Percentiles rank a stretch among this genome's conserved stretches.
Evolutionary conservation across 2,329 filamentous ascomycete genomes (phyloP).

Genomic region (Pezicula neosporulosa): DNA sequence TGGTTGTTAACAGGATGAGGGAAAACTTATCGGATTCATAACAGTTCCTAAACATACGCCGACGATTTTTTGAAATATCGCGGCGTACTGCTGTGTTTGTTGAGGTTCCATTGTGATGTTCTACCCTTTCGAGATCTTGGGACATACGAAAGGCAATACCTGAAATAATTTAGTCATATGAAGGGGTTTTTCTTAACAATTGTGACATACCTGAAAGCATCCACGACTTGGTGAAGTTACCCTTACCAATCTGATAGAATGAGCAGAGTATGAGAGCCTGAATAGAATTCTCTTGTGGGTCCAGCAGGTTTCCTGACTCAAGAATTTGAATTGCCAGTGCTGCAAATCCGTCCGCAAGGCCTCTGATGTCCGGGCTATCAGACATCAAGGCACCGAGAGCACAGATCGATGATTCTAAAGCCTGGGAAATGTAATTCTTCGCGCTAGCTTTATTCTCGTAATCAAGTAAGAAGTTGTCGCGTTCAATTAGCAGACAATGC

Average conservation of each 20-base stretch:
- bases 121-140: no score
- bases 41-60: constrained; percentile 10
- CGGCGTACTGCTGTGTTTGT: constrained; percentile 1
- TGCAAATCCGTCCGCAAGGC: constrained; percentile 4
- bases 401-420: constrained; percentile 8
- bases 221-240: no score
- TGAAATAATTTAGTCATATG: no score
- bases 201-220: no score
- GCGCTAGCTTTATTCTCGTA: constrained; percentile 2
- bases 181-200: no score
- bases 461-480: constrained; percentile 13
- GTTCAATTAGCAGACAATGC: constrained; percentile 14
- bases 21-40: constrained; percentile 13
- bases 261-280: no score
- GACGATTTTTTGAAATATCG: constrained; percentile 4
- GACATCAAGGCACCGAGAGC: constrained; percentile 14
- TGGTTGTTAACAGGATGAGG: neutral
- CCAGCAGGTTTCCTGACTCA: constrained; percentile 1
- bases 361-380: constrained; percentile 1
- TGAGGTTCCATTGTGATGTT: no score
- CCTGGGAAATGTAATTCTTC: constrained; percentile 6
- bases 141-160: no score
- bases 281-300: no score
- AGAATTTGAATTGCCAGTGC: constrained; percentile 2
- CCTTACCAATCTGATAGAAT: no score